Evolutionary conservation across 2,329 filamentous ascomycete species (phyloP).

Genomic region (Tricladium varicosporioides): DNA sequence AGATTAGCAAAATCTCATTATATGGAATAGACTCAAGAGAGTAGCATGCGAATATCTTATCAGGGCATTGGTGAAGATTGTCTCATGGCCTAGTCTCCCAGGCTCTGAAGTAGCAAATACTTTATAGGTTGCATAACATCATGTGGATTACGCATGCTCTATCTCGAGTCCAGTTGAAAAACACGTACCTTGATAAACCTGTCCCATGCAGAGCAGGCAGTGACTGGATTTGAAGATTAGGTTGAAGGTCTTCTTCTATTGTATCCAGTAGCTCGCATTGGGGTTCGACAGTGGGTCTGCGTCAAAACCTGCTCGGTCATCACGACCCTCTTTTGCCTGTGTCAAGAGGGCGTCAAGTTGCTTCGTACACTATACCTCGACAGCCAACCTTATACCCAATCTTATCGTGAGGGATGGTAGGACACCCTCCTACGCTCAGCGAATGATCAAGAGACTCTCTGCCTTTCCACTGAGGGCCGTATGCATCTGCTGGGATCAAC

Average conservation of each 20-base stretch:
- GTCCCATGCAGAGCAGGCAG: slow-evolving; percentile 98
- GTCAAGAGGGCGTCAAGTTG: too few relatives aligned
- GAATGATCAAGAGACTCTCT: too few relatives aligned
- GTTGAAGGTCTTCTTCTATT: slow-evolving; percentile 34
- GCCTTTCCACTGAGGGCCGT: too few relatives aligned
- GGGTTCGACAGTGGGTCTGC: too few relatives aligned
- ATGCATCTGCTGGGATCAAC: too few relatives aligned
- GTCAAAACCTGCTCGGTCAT: too few relatives aligned
- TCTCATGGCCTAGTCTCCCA: slow-evolving; percentile 83
- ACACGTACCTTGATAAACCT: slow-evolving; percentile 98
- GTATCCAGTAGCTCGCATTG: too few relatives aligned
- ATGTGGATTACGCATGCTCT: slow-evolving; percentile 52
- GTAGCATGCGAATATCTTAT: slow-evolving; percentile 41
- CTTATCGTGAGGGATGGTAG: too few relatives aligned
- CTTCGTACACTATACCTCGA: too few relatives aligned
- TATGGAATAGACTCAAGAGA: slow-evolving; percentile 8
- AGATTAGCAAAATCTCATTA: slow-evolving; percentile 20
- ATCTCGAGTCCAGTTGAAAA: slow-evolving; percentile 18
- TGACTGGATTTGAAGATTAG: slow-evolving; percentile 99
- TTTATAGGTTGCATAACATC: slow-evolving; percentile 86
- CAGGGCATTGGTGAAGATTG: slow-evolving; percentile 90
- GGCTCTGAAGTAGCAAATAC: slow-evolving; percentile 99
- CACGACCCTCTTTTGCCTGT: too few relatives aligned
- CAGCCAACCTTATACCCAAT: too few relatives aligned
- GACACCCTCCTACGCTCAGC: too few relatives aligned